Conservation (phyloP, 2,329 filamentous ascomycete genomes). For the Colletotrichum acutatum region DNA sequence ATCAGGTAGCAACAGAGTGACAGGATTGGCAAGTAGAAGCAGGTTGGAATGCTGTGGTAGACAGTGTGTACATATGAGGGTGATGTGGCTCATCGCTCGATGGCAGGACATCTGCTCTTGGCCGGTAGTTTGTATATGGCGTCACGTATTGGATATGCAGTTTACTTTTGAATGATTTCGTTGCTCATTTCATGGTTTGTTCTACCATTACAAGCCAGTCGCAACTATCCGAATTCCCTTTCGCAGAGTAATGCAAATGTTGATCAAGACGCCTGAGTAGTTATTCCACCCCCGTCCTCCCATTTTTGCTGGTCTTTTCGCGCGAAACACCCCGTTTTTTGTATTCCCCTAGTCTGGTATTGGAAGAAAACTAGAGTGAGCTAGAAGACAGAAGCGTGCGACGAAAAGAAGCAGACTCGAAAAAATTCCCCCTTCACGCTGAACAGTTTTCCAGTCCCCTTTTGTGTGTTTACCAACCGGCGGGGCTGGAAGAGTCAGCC, state of each 20-base stretch:
- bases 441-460: background rate
- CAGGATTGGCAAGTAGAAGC: background rate
- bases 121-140: background rate
- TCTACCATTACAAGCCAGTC: conserved; percentile 38
- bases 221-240: conserved; percentile 38
- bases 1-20: background rate
- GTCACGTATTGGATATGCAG: background rate
- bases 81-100: no score
- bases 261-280: conserved; percentile 39
- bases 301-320: conserved; percentile 26
- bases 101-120: no score
- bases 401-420: background rate
- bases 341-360: conserved; percentile 23
- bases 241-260: conserved; percentile 40
- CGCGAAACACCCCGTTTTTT: conserved; percentile 18
- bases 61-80: no score
- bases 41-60: background rate
- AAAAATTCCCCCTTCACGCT: conserved; percentile 1
- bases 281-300: conserved; percentile 37
- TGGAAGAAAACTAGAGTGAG: conserved; percentile 16
- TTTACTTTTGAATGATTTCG: conserved; percentile 36
- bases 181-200: conserved; percentile 39
- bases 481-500: conserved; percentile 17
- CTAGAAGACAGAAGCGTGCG: conserved; percentile 22
- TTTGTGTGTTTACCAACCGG: background rate